Base-by-base conservation (phyloP, 2,329 filamentous ascomycete species). In the Hymenoscyphus linearis region DNA sequence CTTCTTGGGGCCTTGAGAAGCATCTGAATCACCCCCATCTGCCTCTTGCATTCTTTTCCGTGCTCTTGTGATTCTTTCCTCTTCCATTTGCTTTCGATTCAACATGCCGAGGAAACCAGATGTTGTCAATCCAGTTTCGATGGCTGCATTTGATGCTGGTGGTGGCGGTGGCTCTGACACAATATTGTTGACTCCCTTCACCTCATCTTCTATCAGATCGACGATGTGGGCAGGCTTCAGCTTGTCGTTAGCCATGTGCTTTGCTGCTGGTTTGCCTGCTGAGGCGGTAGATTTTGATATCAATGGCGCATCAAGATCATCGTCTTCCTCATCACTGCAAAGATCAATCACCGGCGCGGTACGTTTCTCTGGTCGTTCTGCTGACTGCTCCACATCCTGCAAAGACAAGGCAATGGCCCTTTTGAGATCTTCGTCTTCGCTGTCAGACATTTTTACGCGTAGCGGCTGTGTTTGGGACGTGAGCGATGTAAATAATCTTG, bases 61-160 rank as follows among this genome's bases (percentile, higher is more conserved):
- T 36, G 53, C 52, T 67, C 93, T 83, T 25, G 85, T 86, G 14
- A 96, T 80, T 47, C 93, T 85, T 72, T 96, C 91, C 69, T 86
- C 80, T 73, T 97, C 93, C 91, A 96, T 95, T 58, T 85, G 83
- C 74, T 87, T 91, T 37, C 93, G 84, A 76, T 96, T 83, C 1
- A 96, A 54, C 1, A 96, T 55, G 10, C 63, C 65, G 12, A 66
- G 56, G n/a, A 69, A 47, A 12, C 61, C 63, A 18, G 31, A n/a
- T 27, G 26, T 3, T 37, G 52, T 18, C 16, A 55, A 14, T 22
- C 16, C 27, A n/a, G 18, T 12, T 50, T 18, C 18, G 14, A 34
- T 34, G 36, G 50, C 27, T 4, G 18, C 18, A 31, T 27, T 18
- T 37, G 22, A 13, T 13, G 18, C 1, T n/a, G 22, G 16, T 22